These are phyloP conservation scores for Saccharomycopsis sp. DNA, from an alignment of 805 yeast species.

Conservation along the genomic window DNA sequence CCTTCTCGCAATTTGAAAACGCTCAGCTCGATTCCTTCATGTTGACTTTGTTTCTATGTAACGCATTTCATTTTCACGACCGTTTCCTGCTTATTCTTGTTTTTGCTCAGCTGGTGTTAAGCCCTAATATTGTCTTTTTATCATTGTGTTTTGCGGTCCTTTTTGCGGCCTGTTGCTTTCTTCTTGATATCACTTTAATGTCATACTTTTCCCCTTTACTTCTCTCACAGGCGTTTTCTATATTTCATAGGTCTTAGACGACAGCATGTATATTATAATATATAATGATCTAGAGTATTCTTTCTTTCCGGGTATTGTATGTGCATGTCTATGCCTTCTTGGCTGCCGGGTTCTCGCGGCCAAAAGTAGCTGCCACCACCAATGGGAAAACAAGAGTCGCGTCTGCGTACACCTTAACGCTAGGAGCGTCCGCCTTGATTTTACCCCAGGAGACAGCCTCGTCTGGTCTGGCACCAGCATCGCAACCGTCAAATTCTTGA, in stretches of 20 bases:
- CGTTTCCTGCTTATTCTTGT: background rate
- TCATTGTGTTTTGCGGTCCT: background rate
- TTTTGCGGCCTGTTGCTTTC: background rate
- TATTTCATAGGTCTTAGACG: too few relatives aligned
- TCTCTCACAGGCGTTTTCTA: background rate
- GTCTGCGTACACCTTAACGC: slow-evolving; percentile 91
- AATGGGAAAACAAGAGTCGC: slow-evolving; percentile 93
- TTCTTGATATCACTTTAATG: background rate
- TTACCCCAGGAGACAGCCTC: slow-evolving; percentile 99
- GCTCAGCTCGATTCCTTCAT: background rate
- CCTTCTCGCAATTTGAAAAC: too few relatives aligned
- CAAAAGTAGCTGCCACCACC: slow-evolving; percentile 97
- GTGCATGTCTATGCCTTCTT: background rate
- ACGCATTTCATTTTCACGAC: background rate
- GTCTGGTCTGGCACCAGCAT: slow-evolving; percentile 98
- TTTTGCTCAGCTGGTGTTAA: too few relatives aligned
- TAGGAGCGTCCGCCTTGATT: slow-evolving; percentile 87
- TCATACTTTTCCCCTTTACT: background rate
- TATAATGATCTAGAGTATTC: background rate
- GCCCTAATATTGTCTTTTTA: too few relatives aligned
- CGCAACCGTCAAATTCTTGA: slow-evolving; percentile 97
- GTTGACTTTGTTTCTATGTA: background rate
- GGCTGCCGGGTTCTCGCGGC: slow-evolving; percentile 37
- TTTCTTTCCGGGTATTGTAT: too few relatives aligned
- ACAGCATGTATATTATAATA: too few relatives aligned